Conservation (phyloP, 2,329 filamentous ascomycete species). For the Talaromyces amestolkiae region DNA sequence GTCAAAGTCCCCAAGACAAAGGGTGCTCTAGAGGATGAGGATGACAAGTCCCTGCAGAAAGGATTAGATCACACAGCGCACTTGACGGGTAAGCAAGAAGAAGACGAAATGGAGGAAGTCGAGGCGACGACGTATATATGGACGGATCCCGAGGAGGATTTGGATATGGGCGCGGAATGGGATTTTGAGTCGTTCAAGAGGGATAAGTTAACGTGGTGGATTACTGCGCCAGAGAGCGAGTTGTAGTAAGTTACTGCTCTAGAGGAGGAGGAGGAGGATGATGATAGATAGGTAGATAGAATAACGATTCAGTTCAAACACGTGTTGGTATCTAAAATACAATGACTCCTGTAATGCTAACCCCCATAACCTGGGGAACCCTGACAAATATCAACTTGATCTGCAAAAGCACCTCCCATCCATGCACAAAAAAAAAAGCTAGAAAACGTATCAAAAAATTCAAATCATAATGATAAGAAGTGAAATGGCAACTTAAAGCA, state of each 20-base stretch:
- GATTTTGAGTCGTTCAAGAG: slow-evolving; percentile 78
- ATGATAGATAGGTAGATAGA: not conserved
- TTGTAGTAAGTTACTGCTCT: slow-evolving; percentile 24
- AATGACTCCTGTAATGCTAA: slow-evolving; percentile 15
- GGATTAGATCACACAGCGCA: slow-evolving; percentile 53
- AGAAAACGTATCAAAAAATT: not conserved
- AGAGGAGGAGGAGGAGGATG: no score
- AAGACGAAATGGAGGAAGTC: slow-evolving; percentile 34
- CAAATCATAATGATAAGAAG: not conserved
- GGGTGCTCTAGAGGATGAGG: slow-evolving; percentile 26
- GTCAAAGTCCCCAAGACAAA: slow-evolving; percentile 37
- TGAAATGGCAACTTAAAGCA: not conserved
- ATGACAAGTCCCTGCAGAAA: slow-evolving; percentile 37
- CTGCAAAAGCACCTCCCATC: slow-evolving; percentile 1
- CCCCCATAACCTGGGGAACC: not conserved
- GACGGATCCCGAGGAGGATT: slow-evolving; percentile 40
- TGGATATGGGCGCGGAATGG: slow-evolving; percentile 75
- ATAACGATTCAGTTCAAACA: slow-evolving; percentile 10
- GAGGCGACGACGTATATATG: slow-evolving; percentile 66
- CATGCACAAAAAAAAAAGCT: slow-evolving; percentile 1
- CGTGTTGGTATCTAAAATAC: slow-evolving; percentile 18
- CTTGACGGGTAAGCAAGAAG: slow-evolving; percentile 38
- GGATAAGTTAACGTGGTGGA: slow-evolving; percentile 67
- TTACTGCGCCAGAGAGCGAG: slow-evolving; percentile 47
- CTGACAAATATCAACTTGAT: not conserved